These are phyloP conservation scores for Fraxinus baroniana DNA, from an alignment of 305 asterid genomes.

Conservation along the genomic window DNA sequence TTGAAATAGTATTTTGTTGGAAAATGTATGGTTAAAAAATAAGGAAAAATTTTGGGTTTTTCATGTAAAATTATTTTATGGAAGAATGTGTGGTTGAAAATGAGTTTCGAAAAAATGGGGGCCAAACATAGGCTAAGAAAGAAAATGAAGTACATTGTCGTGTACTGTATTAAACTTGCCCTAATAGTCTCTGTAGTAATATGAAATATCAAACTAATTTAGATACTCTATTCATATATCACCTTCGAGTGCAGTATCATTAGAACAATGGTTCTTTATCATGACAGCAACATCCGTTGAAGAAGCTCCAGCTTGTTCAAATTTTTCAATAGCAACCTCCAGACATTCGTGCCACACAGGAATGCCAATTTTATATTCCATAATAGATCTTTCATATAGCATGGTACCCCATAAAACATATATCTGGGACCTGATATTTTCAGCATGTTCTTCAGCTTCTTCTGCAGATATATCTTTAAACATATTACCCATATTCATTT, in stretches of 20 bases:
- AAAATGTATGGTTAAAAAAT: too few relatives aligned
- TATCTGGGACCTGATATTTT: constrained; percentile 67
- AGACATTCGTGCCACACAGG: constrained; percentile 90
- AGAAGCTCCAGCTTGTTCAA: constrained; percentile 88
- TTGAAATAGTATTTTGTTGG: too few relatives aligned
- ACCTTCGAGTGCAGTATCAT: constrained; percentile 65
- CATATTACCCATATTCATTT: constrained; percentile 50
- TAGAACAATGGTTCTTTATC: constrained; percentile 83
- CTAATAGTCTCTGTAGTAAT: neutral
- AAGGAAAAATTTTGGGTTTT: too few relatives aligned
- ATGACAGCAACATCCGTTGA: constrained; percentile 82
- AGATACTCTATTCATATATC: constrained; percentile 21
- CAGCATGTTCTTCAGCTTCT: constrained; percentile 69
- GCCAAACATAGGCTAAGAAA: neutral
- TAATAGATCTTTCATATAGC: constrained; percentile 80
- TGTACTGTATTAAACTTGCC: neutral
- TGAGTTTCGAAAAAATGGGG: too few relatives aligned
- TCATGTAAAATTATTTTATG: too few relatives aligned
- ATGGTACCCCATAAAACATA: constrained; percentile 83
- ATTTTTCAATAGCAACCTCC: constrained; percentile 79
- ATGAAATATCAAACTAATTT: constrained; percentile 4
- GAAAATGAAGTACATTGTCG: neutral
- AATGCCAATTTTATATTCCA: constrained; percentile 80
- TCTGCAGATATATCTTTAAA: constrained; percentile 48
- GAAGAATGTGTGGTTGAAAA: too few relatives aligned